phyloP scores from a whole-genome alignment of 331 rosid genomes.

The Prunus yedoensis region DNA sequence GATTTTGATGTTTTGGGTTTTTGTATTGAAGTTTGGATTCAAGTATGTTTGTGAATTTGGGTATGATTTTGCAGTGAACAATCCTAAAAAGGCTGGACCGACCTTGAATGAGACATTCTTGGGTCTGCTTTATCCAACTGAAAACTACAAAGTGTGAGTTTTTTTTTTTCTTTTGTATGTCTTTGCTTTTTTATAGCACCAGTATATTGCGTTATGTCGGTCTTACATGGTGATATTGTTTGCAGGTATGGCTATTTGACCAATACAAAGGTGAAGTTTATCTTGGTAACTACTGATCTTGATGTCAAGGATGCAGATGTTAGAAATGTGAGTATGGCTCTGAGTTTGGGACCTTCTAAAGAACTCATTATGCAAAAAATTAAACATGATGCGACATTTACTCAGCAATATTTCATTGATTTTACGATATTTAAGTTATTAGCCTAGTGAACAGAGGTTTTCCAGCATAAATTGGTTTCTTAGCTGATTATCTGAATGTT shows the following conservation, averaged over 20 bases:
- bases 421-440: not conserved
- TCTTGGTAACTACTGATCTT: conserved; percentile 90
- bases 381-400: not conserved
- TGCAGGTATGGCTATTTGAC: conserved; percentile 90
- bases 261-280: conserved; percentile 92
- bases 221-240: conserved; percentile 5
- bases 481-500: no score
- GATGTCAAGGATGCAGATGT: conserved; percentile 96
- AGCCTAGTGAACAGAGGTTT: no score
- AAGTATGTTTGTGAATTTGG: not conserved
- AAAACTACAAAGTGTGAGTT: conserved; percentile 95
- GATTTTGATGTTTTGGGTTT: not conserved
- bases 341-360: not conserved
- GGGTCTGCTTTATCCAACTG: conserved; percentile 90
- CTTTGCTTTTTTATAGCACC: not conserved
- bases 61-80: conserved; percentile 57
- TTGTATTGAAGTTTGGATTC: not conserved
- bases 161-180: conserved; percentile 5
- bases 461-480: no score
- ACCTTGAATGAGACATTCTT: conserved; percentile 85
- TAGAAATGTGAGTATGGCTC: conserved; percentile 64
- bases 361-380: not conserved
- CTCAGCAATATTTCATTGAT: not conserved
- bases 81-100: conserved; percentile 81
- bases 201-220: not conserved